These are phyloP conservation scores for Mesotaenium endlicherianum DNA, from an alignment of 139 green algal genomes.

Conservation along the genomic window DNA sequence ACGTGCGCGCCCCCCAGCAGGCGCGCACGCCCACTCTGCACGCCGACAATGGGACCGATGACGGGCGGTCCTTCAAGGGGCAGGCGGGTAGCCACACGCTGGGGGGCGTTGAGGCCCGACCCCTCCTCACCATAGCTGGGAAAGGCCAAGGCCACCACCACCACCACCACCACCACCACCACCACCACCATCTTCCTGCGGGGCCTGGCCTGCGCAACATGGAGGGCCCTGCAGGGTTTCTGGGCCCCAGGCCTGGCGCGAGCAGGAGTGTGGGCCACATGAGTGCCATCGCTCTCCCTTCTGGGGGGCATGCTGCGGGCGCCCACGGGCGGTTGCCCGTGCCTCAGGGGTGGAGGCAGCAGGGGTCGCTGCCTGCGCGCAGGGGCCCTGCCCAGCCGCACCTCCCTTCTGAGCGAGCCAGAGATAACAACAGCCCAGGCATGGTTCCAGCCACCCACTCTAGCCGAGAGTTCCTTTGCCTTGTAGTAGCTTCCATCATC, in stretches of 20 bases:
- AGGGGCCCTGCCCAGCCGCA: too few species aligned
- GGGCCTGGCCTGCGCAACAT: not conserved
- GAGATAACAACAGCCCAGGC: too few species aligned
- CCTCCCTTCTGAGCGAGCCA: too few species aligned
- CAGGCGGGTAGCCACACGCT: not conserved
- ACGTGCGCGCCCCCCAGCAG: too few species aligned
- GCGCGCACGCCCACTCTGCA: too few species aligned
- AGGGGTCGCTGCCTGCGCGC: too few species aligned
- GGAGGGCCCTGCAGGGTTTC: not conserved
- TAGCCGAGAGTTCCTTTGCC: too few species aligned
- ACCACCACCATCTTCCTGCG: not conserved
- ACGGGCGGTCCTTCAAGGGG: not conserved
- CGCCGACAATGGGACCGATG: not conserved
- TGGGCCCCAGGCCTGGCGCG: not conserved
- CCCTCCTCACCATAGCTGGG: not conserved
- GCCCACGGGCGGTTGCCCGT: too few species aligned
- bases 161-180: not conserved
- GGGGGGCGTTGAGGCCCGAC: not conserved
- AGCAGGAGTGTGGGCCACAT: not conserved
- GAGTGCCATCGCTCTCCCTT: not conserved
- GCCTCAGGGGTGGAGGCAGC: too few species aligned
- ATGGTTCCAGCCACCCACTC: too few species aligned
- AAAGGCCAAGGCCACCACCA: not conserved
- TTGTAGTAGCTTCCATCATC: too few species aligned
- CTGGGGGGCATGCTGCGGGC: too few species aligned